Base-by-base conservation (phyloP, 2,329 filamentous ascomycete species). In the Fusarium albidum region DNA sequence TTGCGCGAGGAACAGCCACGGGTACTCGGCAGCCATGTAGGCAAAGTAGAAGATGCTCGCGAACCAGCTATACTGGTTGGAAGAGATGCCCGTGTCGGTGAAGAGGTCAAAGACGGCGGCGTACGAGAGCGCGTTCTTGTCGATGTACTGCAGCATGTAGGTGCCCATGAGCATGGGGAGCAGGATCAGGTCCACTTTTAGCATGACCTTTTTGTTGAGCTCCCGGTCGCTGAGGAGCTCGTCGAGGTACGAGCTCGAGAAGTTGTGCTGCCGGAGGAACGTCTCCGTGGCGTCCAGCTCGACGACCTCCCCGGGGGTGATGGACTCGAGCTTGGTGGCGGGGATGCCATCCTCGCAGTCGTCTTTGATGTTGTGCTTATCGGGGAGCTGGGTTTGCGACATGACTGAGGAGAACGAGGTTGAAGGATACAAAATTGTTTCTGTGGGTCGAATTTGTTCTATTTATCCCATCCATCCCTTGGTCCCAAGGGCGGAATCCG, bases 21-120 rank as follows among this genome's bases (percentile, higher is more conserved):
- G 73, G 15, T 73, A 75, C 33, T 80, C 77, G 2, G 75, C 76
- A 1, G 72, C 63, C 4, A 81, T 65, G 38, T 76, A 77, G 9
- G 70, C 81, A n/a, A 84, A 73, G 54, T 83, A 84, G 64, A 84
- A 84, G 5, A 83, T 76, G 14, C 74, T 79, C 2, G 78, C 77
- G 1, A 82, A 73, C 79, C 81, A 82, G 26, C 75, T 75, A 43
- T 84, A 84, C 33, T 82, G 70, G 0, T 69, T 69, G 12, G 71
- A 68, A 1, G 67, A 73, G 42, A 82, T 80, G 6, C 74, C 68
- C 0, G 80, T 81, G 28, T 75, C 75, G 8, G 69, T 68, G 51
- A 83, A 78, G 0, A 84, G 67, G 29, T 84, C 82, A 49, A 83
- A 84, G 0, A 84, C 80, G 0, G 81, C 80, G 0, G 77, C 75